Base-by-base conservation (phyloP, 768 basidiomycete genomes). In the Podaxis mareebaensis region DNA sequence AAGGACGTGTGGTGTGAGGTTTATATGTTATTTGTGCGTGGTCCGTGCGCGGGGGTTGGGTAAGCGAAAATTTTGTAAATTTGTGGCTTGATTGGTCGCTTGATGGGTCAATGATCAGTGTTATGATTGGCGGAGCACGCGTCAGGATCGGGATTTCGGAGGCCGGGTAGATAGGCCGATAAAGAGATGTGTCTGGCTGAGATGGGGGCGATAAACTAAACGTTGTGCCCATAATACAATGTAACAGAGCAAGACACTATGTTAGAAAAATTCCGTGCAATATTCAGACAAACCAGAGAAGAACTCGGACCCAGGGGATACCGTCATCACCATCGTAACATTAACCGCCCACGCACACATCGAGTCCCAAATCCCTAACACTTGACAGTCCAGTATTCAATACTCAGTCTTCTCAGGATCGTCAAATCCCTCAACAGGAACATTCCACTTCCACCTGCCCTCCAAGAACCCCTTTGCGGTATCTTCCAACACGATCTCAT, bases 401-500 rank as follows among this genome's bases (percentile, higher is more conserved):
- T 53, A 13, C 3, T 53, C 64, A 3, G 64, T 22, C 38, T 72
- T 70, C 40, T 80, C 81, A 2, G 81, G 81, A 7, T 77, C 78
- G 42, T 91, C 90, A 67, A 91, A 90, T 40, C 90, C 91, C 3
- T 89, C 89, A 4, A 93, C 86, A 6, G 75, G 22, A 2, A 78
- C 78, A 70, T 94, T 93, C 93, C 92, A 95, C 67, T 69, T 80
- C 93, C 93, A 95, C 63, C 93, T 77, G 10, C 86, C 92, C 56
- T 97, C 95, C 46, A 88, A 74, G 78, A 93, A 96, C 4, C 96
- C 96, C 64, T 83, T 86, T 0, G 96, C 92, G 0, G 96, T 98
- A 74, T 99, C 97, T 69, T 96, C 94, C 39, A 99, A 78, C 67
- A 99, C 84, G 70, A 98, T 96, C 74, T 95, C 91, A 74, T 97